Evolutionary conservation across 306 rosid genomes (phyloP), one percentile per base, ranked within the genome.

Genomic region (Trifolium fragiferum): DNA sequence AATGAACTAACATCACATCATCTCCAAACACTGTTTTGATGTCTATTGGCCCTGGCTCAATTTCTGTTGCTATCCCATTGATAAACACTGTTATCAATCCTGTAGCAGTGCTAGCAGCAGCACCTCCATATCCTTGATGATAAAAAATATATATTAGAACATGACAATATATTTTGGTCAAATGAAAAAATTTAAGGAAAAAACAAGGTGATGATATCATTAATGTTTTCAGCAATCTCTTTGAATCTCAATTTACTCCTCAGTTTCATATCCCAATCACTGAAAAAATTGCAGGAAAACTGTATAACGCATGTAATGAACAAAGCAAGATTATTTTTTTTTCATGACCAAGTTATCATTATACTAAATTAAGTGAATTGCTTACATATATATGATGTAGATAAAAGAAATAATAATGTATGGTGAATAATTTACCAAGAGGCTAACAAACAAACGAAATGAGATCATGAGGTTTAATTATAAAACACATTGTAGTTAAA

Each of bases 11-110:
- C 66, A 87, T 75, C 15, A 84, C 78, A 66, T 90, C 92, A 51
- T 91, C 74, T 15, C 96, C 95, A 79, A 88, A 94, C 86, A 84
- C 49, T 21, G 92, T 64, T 68, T 84, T 94, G 49, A 86, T 62
- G 73, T 94, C 89, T 21, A 94, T 54, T 50, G 88, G 81, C 4
- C 95, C 99, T 19, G 82, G 88, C 71, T 89, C 88, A 57, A 92
- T 63, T 78, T 94, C 95, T 66, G 93, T 90, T 41, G 89, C 82
- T 70, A 90, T 75, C 18, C 96, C 99, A 84, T 94, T 94, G 51
- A 94, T 87, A 73, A 90, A 88, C 73, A 94, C 97, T 8, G 87
- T 87, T 76, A 87, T 87, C 70, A 78, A 49, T 76, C 92, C 97
- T 83, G 86, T 35, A 59, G 58, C 4, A 43, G 1, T 14, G 43